Percentiles rank a stretch among this genome's conserved stretches.
These are phyloP conservation scores for Alternaria sp. DNA, from an alignment of 2,329 filamentous ascomycete genomes.

Conservation along the genomic window DNA sequence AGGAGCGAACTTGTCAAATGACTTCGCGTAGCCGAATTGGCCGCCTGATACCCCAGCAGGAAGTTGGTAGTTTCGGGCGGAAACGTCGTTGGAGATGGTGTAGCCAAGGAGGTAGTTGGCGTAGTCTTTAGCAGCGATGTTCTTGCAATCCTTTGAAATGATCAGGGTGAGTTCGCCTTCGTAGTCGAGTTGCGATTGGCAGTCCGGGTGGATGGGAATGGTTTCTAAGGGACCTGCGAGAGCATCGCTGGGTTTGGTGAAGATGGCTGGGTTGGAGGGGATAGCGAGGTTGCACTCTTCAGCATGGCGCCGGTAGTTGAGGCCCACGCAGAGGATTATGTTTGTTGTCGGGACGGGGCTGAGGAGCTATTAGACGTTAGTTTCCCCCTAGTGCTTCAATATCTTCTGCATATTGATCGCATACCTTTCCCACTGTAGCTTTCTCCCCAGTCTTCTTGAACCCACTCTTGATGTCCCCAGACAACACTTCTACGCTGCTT, in stretches of 20 bases:
- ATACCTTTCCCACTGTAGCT: slow-evolving; percentile 33
- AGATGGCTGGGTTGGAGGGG: slow-evolving; percentile 42
- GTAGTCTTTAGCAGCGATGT: slow-evolving; percentile 59
- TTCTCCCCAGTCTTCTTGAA: slow-evolving; percentile 38
- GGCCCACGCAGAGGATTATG: slow-evolving; percentile 43
- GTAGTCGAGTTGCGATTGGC: slow-evolving; percentile 45
- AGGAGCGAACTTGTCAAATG: slow-evolving; percentile 54
- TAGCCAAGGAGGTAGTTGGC: slow-evolving; percentile 69
- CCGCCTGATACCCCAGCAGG: slow-evolving; percentile 41
- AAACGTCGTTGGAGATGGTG: slow-evolving; percentile 68
- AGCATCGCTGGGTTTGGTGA: slow-evolving; percentile 45
- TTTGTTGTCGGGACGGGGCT: slow-evolving; percentile 36
- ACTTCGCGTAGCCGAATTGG: slow-evolving; percentile 53
- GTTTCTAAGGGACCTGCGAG: slow-evolving; percentile 41
- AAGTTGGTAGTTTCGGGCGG: slow-evolving; percentile 61
- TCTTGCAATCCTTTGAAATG: slow-evolving; percentile 43
- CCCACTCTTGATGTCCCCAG: slow-evolving; percentile 36
- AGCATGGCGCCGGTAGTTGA: slow-evolving; percentile 46
- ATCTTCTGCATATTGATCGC: background rate
- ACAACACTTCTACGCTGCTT: slow-evolving; percentile 35
- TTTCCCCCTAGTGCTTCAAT: background rate
- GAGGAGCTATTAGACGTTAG: slow-evolving; percentile 22
- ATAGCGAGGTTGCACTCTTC: slow-evolving; percentile 42
- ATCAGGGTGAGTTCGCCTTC: slow-evolving; percentile 48
- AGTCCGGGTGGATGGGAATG: slow-evolving; percentile 39